These are phyloP conservation scores for Leishmania mexicana DNA, from an alignment of 208 protist genomes.

Conservation along the genomic window DNA sequence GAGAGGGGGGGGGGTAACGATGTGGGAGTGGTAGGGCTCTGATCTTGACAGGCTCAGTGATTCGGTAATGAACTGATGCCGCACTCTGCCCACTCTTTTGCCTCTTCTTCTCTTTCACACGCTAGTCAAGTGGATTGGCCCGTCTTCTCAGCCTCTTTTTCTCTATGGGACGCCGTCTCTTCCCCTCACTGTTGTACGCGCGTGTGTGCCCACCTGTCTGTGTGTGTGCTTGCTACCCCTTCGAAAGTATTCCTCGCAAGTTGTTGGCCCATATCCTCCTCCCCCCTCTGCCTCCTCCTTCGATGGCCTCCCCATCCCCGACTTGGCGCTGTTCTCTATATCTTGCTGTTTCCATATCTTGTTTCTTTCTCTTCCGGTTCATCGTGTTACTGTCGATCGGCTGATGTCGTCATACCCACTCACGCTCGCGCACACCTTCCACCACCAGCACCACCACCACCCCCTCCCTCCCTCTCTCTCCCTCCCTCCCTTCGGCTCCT, in stretches of 20 bases:
- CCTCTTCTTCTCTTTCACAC: neutral
- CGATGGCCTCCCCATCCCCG: neutral
- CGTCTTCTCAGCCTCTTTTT: neutral
- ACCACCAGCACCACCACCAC: neutral
- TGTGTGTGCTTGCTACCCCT: neutral
- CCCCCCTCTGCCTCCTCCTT: neutral
- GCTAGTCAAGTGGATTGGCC: neutral
- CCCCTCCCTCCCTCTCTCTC: neutral
- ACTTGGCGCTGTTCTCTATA: neutral
- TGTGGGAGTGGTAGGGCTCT: neutral
- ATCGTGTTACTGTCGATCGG: neutral
- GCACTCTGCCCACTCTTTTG: neutral
- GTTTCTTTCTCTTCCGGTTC: neutral
- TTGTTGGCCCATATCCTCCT: neutral
- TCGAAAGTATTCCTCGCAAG: neutral
- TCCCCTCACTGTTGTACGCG: neutral
- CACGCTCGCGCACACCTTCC: neutral
- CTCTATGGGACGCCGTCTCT: neutral
- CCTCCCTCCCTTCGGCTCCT: neutral
- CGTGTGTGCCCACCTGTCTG: constrained; percentile 3
- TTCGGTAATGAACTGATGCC: neutral
- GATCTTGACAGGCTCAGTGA: neutral
- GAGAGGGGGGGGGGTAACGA: neutral
- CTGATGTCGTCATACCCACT: neutral
- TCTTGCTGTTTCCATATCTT: neutral